Base-by-base conservation (phyloP, 2,329 filamentous ascomycete species). In the Exserohilum rostratum region DNA sequence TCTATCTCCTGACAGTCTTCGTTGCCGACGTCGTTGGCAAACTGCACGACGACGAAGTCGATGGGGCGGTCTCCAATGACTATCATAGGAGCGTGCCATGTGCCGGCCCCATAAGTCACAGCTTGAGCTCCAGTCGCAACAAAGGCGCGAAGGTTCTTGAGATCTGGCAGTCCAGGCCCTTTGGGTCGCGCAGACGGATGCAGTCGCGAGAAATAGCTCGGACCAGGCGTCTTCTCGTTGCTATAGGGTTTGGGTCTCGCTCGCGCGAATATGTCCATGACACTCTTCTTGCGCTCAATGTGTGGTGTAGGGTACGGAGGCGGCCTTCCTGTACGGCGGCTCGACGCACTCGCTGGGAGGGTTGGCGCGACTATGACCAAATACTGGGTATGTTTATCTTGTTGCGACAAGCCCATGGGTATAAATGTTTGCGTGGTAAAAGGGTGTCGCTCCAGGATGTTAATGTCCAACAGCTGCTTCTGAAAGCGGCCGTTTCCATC, bases 31-130 rank as follows among this genome's bases (percentile, higher is more conserved):
- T 90, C 92, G 75, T 96, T 98, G 30, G 87, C 87, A 78, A 90
- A 95, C 78, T 98, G 93, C 62, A 90, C 85, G 2, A 98, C 93
- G 5, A 74, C 71, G 74, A 97, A 98, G 71, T 95, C 91, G 43
- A 97, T 80, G 17, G 87, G 82, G 49, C 80, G 77, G 39, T 77
- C 74, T 0, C 93, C 93, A 44, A 98, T 76, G 13, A 91, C 92
- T 12, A 92, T 90, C 93, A 99, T 98, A 0, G 95, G 95, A 57
- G 93, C 92, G 79, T 99, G 95, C 93, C 88, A 99, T 49, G 92
- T 97, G 5, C 91, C 95, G 1, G 90, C 87, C 1, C 85, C 91
- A 74, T 98, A 99, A 2, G 92, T 97, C 12, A 99, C 91, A 10
- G 91, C 93, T 78, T 96, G 91, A 20, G 83, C 82, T 2, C 86